These are phyloP conservation scores for Podospora comata DNA, from an alignment of 495 filamentous ascomycete genomes.

Conservation along the genomic window DNA sequence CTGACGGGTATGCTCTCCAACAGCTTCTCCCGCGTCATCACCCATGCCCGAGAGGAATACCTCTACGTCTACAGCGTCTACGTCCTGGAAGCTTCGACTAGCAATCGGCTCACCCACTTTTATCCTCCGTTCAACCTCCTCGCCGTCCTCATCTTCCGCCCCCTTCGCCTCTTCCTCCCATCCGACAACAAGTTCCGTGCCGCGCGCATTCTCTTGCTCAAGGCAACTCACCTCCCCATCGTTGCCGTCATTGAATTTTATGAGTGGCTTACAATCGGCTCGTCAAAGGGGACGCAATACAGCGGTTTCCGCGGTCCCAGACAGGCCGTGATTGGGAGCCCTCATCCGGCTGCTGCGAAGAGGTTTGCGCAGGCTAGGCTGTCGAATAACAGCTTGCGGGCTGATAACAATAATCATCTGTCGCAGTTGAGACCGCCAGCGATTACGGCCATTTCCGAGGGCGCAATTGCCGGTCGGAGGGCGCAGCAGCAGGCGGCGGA, in stretches of 20 bases:
- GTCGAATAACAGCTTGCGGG: conserved; percentile 20
- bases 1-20: conserved; percentile 90
- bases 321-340: conserved; percentile 21
- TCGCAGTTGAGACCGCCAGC: conserved; percentile 1
- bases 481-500: conserved; percentile 17
- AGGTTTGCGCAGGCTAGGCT: conserved; percentile 3
- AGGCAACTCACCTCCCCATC: conserved; percentile 56
- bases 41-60: conserved; percentile 72
- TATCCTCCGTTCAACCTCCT: conserved; percentile 77
- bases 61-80: conserved; percentile 76
- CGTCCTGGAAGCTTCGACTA: conserved; percentile 75
- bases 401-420: not conserved
- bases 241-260: conserved; percentile 49
- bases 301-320: conserved; percentile 31
- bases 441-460: not conserved
- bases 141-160: conserved; percentile 77
- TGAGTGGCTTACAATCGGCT: conserved; percentile 41
- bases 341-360: conserved; percentile 16
- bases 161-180: conserved; percentile 71
- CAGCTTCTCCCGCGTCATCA: conserved; percentile 77
- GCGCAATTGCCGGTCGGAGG: not conserved
- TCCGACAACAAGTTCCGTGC: conserved; percentile 64
- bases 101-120: conserved; percentile 76
- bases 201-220: conserved; percentile 74
- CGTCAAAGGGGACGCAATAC: conserved; percentile 36